Evolutionary conservation across 768 basidiomycete genomes (phyloP).

Genomic region (Tulasnella sp.): DNA sequence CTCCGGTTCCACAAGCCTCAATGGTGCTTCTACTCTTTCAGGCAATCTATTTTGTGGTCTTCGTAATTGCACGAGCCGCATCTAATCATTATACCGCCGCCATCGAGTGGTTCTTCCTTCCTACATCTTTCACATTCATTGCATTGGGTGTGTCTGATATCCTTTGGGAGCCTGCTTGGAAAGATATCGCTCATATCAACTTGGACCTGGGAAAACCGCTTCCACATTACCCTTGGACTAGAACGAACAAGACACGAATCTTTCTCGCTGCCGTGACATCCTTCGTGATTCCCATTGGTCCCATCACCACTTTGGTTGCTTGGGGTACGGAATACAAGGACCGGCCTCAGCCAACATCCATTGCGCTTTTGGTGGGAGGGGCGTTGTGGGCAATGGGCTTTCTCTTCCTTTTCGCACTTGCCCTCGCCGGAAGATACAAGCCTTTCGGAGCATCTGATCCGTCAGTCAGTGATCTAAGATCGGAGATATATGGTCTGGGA

Average conservation of each 20-base stretch:
- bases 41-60: slow-evolving; percentile 3
- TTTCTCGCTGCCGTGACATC: neutral
- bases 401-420: neutral
- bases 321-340: neutral
- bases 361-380: neutral
- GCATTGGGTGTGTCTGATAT: neutral
- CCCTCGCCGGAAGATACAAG: neutral
- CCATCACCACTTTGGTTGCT: slow-evolving; percentile 8
- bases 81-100: neutral
- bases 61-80: neutral
- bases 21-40: slow-evolving; percentile 6
- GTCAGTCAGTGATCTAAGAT: neutral
- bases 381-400: slow-evolving; percentile 4
- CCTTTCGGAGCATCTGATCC: neutral
- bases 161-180: slow-evolving; percentile 13
- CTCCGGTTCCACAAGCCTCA: neutral
- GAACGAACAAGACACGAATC: neutral
- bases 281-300: slow-evolving; percentile 5
- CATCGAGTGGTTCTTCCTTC: slow-evolving; percentile 13
- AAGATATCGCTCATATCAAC: slow-evolving; percentile 9
- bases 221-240: slow-evolving; percentile 4
- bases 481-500: neutral
- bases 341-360: neutral
- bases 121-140: slow-evolving; percentile 3
- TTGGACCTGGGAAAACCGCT: slow-evolving; percentile 5